phyloP scores from a whole-genome alignment of 164 flowering plant species.

The Vitis rotundifolia region DNA sequence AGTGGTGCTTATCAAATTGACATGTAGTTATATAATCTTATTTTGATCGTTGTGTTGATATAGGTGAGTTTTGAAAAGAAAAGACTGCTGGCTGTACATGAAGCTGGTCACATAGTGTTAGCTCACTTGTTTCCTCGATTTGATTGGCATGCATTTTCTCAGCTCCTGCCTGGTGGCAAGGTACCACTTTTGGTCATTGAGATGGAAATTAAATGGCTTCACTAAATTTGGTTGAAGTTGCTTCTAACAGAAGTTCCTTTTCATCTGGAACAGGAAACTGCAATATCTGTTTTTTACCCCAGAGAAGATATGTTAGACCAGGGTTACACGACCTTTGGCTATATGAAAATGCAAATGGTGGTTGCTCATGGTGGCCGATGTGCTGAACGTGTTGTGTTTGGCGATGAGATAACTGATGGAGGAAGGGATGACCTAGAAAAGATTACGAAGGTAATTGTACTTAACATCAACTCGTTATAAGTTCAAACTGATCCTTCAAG shows the following conservation, averaged over 20 bases:
- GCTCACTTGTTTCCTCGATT: conserved; percentile 95
- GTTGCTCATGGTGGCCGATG: conserved; percentile 99
- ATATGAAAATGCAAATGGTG: conserved; percentile 99
- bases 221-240: not conserved
- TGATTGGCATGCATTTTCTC: conserved; percentile 99
- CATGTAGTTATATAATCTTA: not conserved
- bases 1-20: not conserved
- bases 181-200: conserved; percentile 27
- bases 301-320: conserved; percentile 90
- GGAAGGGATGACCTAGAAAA: conserved; percentile 89
- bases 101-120: conserved; percentile 93
- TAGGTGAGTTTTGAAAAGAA: conserved; percentile 88
- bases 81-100: conserved; percentile 90
- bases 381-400: conserved; percentile 89
- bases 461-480: not conserved
- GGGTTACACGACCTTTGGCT: conserved; percentile 95
- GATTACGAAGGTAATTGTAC: conserved; percentile 73
- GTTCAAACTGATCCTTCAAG: too few species aligned
- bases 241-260: conserved; percentile 8
- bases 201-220: not conserved
- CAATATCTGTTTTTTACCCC: conserved; percentile 89
- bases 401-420: conserved; percentile 91
- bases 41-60: conserved; percentile 1
- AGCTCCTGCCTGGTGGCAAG: conserved; percentile 97
- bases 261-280: conserved; percentile 72